Evolutionary conservation across 1,284 basidiomycete genomes (phyloP), one percentile per base, ranked within the genome.

Genomic region (Puccinia polysora): DNA sequence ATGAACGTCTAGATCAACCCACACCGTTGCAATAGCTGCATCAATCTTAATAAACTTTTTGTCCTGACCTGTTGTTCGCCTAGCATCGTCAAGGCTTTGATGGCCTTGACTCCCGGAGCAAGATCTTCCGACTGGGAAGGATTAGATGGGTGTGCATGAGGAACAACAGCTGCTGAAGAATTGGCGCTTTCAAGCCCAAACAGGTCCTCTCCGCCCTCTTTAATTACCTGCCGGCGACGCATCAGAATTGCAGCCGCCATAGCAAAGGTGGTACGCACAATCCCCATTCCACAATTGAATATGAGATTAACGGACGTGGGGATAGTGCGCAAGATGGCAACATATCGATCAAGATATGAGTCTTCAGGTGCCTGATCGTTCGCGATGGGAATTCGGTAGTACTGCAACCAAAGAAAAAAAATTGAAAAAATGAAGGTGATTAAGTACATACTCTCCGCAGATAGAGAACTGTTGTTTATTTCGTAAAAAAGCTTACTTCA

Each of bases 281-380:
- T 91, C 52, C 96, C 96, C 85, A 96, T 94, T 49, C 96, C 95
- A 79, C 96, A 97, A 72, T 91, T 95, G 80, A 98, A 97, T 1
- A 98, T 90, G 18, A 98, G 83, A 0, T 89, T 88, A 0, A 91
- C 92, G 23, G 83, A 84, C 7, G 87, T 81, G 0, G 95, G 93
- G 76, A 89, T 86, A 47, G 86, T 82, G 76, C 87, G 86, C 77
- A 98, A 88, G 58, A 94, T 87, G 14, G 85, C 85, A 20, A 95
- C 84, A 80, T 97, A 96, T 0, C 91, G 89, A 80, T 98, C 96
- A 15, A 97, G 86, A 79, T 96, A 96, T 77, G 92, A 92, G 79
- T 94, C 89, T 86, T 91, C 76, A 5, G 74, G 65, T 43, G 71
- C 74, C 56, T 74, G 75, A 78, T 94, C 89, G 0, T 90, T 89